Percentiles rank a stretch among this genome's conserved stretches.
phyloP scores from a whole-genome alignment of 177 flowering plant genomes.

The Telopea speciosissima region DNA sequence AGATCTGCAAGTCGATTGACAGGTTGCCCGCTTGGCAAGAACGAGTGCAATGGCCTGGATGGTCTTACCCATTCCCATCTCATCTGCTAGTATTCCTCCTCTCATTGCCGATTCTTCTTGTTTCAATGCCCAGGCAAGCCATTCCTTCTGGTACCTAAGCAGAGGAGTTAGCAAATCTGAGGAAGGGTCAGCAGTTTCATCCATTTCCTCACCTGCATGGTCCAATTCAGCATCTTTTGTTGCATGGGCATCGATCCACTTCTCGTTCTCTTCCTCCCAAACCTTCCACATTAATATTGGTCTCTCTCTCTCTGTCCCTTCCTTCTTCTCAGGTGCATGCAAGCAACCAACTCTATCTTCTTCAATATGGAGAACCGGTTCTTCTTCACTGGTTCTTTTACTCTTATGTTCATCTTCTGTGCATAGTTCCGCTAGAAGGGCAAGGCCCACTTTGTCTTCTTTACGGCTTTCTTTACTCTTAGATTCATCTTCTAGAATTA shows the following conservation, averaged over 20 bases:
- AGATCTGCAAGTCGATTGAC: too few relatives aligned
- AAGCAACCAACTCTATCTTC: neutral
- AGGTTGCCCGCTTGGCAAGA: conserved; percentile 47
- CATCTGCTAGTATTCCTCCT: conserved; percentile 98
- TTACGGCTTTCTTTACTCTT: too few relatives aligned
- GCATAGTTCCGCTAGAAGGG: too few relatives aligned
- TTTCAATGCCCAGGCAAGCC: conserved; percentile 90
- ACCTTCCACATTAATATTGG: conserved; percentile 56
- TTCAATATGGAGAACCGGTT: neutral
- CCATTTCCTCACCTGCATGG: conserved; percentile 27
- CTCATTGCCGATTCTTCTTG: conserved; percentile 61
- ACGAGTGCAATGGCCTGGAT: conserved; percentile 96
- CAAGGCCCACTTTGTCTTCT: too few relatives aligned
- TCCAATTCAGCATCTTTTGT: conserved; percentile 40
- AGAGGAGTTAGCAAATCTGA: conserved; percentile 50
- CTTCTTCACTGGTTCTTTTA: neutral
- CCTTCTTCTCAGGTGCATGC: neutral
- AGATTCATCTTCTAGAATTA: too few relatives aligned
- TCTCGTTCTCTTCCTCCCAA: conserved; percentile 60
- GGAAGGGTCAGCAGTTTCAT: conserved; percentile 48
- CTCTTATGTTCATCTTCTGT: too few relatives aligned
- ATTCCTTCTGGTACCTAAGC: conserved; percentile 87
- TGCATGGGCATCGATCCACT: conserved; percentile 46
- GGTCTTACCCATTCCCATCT: conserved; percentile 99
- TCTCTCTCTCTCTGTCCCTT: conserved; percentile 13